Conservation (phyloP, 1,284 basidiomycete genomes). For the Erythrobasidium hasegawianum region DNA sequence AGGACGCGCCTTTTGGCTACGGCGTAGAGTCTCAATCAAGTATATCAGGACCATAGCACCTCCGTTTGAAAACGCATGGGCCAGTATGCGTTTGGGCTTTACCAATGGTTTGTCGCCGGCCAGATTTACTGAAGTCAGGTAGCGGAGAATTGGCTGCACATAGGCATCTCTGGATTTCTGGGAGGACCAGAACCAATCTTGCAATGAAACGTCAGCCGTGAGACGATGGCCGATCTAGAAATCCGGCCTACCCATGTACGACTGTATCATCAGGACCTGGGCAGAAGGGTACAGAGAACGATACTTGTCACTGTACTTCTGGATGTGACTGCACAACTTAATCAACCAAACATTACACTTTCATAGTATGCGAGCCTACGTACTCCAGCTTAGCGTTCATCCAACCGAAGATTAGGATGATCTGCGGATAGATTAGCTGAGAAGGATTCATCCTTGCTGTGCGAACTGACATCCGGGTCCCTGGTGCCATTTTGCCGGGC, state of each 20-base stretch:
- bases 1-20: not conserved
- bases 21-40: too few species aligned
- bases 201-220: not conserved
- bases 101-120: not conserved
- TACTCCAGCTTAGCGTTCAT: conserved; percentile 16
- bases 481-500: too few species aligned
- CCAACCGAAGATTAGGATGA: conserved; percentile 31
- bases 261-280: conserved; percentile 9
- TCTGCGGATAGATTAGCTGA: too few species aligned
- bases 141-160: conserved; percentile 4
- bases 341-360: too few species aligned
- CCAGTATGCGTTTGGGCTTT: not conserved
- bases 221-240: too few species aligned
- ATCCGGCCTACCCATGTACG: conserved; percentile 21
- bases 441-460: too few species aligned
- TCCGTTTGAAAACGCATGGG: conserved; percentile 26
- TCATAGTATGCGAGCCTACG: too few species aligned
- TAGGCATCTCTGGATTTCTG: not conserved
- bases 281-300: conserved; percentile 7
- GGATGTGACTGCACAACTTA: conserved; percentile 10
- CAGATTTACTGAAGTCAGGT: not conserved
- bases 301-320: conserved; percentile 23
- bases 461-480: too few species aligned
- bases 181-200: conserved; percentile 27
- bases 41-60: conserved; percentile 3